phyloP scores from a whole-genome alignment of 2,329 filamentous ascomycete genomes.

The Ambrosiella cleistominuta region DNA sequence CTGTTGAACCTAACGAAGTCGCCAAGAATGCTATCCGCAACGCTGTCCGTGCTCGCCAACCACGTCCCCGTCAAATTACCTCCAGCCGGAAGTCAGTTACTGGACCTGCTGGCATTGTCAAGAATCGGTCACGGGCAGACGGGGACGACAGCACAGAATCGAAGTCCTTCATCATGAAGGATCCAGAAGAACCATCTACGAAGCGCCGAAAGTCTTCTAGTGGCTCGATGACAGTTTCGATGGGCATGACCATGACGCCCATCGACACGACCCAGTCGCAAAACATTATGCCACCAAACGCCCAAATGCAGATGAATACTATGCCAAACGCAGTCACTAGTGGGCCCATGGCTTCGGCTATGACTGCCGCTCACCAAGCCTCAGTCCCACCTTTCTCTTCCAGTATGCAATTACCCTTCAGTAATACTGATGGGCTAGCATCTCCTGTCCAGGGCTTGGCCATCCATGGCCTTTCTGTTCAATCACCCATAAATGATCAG shows the following conservation, averaged over 20 bases:
- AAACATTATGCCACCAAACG: conserved; percentile 20
- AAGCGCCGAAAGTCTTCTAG: conserved; percentile 61
- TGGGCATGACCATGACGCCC: conserved; percentile 63
- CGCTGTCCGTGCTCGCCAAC: conserved; percentile 21
- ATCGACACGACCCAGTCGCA: conserved; percentile 39
- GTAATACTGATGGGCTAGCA: conserved; percentile 26
- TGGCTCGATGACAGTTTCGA: conserved; percentile 54
- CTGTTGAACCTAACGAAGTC: conserved; percentile 6
- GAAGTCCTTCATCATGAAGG: conserved; percentile 1
- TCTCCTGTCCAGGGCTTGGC: conserved; percentile 12
- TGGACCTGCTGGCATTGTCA: background rate
- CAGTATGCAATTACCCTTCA: conserved; percentile 26
- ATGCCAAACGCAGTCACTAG: background rate
- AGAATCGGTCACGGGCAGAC: background rate
- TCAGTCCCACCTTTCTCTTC: conserved; percentile 38
- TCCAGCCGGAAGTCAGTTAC: conserved; percentile 11
- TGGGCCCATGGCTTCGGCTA: conserved; percentile 21
- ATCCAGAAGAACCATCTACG: conserved; percentile 31
- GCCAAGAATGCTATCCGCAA: conserved; percentile 7
- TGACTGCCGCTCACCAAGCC: conserved; percentile 18
- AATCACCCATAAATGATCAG: conserved; percentile 24
- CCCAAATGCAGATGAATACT: background rate
- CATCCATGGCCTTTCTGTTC: conserved; percentile 12
- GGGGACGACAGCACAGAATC: conserved; percentile 11
- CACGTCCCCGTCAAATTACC: conserved; percentile 16